Percentiles rank a stretch among this genome's conserved stretches.
Conservation (phyloP, 805 yeast species). For the Candida loeiensis region DNA sequence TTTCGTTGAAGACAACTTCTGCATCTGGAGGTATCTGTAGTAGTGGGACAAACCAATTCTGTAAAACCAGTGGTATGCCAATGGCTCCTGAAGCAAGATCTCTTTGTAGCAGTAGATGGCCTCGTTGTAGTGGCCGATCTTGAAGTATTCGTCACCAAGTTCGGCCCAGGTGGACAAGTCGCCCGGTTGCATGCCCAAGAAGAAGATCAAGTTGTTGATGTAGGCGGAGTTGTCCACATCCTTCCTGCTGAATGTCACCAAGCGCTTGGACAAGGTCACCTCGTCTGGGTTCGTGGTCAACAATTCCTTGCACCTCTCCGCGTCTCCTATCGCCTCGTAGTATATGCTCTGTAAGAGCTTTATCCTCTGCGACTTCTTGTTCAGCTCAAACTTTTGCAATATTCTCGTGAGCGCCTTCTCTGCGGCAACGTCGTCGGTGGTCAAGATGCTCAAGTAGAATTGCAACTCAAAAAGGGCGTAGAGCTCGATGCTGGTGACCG, state of each 20-base stretch:
- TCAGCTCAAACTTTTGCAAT: conserved; percentile 62
- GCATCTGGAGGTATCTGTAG: conserved; percentile 25
- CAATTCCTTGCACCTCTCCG: conserved; percentile 23
- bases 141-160: conserved; percentile 60
- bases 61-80: conserved; percentile 63
- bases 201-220: conserved; percentile 51
- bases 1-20: conserved; percentile 23
- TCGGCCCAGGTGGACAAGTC: conserved; percentile 81
- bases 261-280: conserved; percentile 33
- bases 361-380: conserved; percentile 45
- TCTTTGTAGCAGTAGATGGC: conserved; percentile 70
- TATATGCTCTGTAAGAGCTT: conserved; percentile 52
- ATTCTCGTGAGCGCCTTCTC: conserved; percentile 59
- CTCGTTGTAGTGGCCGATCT: conserved; percentile 59
- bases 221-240: conserved; percentile 36
- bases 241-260: conserved; percentile 31
- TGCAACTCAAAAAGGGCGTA: conserved; percentile 66
- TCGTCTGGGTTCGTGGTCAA: conserved; percentile 34
- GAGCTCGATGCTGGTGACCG: conserved; percentile 43
- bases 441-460: conserved; percentile 57
- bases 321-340: conserved; percentile 50
- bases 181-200: conserved; percentile 62
- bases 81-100: conserved; percentile 62
- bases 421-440: conserved; percentile 71
- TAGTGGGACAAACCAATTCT: conserved; percentile 49